phyloP scores from a whole-genome alignment of 202 grass and related monocot species.

The Panicum hallii region DNA sequence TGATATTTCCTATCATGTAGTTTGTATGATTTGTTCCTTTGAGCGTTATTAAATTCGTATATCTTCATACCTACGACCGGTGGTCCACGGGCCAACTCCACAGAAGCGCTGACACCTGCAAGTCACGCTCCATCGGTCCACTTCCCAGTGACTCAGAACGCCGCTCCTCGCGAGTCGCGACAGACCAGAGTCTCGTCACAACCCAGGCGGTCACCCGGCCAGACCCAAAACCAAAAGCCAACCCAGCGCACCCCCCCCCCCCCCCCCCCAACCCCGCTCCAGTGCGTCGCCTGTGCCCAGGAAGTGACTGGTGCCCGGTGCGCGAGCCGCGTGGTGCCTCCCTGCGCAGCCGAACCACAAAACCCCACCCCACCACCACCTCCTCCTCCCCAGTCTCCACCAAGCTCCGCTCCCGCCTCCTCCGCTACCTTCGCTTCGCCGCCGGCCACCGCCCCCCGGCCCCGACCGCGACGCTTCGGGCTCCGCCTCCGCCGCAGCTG shows the following conservation, averaged over 20 bases:
- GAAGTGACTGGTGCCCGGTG: constrained; percentile 27
- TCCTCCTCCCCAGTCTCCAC: constrained; percentile 11
- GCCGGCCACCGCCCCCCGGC: constrained; percentile 21
- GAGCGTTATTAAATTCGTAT: no score
- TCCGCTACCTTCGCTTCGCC: neutral
- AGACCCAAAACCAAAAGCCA: neutral
- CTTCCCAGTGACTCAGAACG: neutral
- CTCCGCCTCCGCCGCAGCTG: neutral
- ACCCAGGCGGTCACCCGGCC: neutral
- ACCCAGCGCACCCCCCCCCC: neutral
- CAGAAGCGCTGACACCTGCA: neutral
- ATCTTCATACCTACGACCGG: no score
- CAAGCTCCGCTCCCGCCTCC: constrained; percentile 10
- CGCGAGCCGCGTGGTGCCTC: constrained; percentile 40
- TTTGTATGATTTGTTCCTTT: no score
- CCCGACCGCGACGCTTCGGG: neutral
- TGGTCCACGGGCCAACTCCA: constrained; percentile 34
- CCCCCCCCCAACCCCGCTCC: neutral
- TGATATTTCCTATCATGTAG: no score
- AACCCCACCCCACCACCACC: constrained; percentile 28
- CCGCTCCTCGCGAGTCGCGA: constrained; percentile 17
- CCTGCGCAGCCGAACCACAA: constrained; percentile 50
- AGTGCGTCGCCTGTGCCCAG: neutral
- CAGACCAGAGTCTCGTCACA: neutral
- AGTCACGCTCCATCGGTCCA: constrained; percentile 13